Conservation (phyloP, 306 rosid species). For the Potentilla sterilis region DNA sequence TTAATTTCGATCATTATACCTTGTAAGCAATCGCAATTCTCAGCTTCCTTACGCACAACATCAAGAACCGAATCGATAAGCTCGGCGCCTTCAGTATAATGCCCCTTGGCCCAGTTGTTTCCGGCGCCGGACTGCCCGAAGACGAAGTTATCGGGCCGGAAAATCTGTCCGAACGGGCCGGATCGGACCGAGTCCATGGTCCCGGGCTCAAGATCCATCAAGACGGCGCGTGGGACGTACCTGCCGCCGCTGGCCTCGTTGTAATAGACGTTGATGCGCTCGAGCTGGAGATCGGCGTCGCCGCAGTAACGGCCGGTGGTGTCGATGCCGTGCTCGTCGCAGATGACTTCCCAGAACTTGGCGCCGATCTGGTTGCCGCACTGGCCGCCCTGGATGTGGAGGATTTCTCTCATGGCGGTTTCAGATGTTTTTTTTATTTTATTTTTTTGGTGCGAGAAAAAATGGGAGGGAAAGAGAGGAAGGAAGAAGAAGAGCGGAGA, state of each 20-base stretch:
- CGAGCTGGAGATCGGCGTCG: conserved; percentile 48
- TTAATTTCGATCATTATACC: conserved; percentile 18
- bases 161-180: conserved; percentile 46
- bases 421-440: neutral
- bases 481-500: neutral
- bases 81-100: conserved; percentile 53
- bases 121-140: conserved; percentile 58
- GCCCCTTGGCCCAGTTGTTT: conserved; percentile 56
- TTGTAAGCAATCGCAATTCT: conserved; percentile 54
- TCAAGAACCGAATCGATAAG: conserved; percentile 53
- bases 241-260: conserved; percentile 53
- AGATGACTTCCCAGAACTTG: conserved; percentile 57
- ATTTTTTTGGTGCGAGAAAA: neutral
- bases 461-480: neutral
- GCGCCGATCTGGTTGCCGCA: conserved; percentile 59
- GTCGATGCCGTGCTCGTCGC: conserved; percentile 55
- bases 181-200: conserved; percentile 54
- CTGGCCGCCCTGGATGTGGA: conserved; percentile 54
- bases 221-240: conserved; percentile 50
- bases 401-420: conserved; percentile 44
- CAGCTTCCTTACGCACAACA: conserved; percentile 51
- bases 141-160: conserved; percentile 51
- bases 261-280: conserved; percentile 48
- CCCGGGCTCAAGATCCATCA: conserved; percentile 59
- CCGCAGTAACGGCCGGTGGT: conserved; percentile 40